phyloP scores from a whole-genome alignment of 495 filamentous ascomycete species.

The Acidiella bohemica region DNA sequence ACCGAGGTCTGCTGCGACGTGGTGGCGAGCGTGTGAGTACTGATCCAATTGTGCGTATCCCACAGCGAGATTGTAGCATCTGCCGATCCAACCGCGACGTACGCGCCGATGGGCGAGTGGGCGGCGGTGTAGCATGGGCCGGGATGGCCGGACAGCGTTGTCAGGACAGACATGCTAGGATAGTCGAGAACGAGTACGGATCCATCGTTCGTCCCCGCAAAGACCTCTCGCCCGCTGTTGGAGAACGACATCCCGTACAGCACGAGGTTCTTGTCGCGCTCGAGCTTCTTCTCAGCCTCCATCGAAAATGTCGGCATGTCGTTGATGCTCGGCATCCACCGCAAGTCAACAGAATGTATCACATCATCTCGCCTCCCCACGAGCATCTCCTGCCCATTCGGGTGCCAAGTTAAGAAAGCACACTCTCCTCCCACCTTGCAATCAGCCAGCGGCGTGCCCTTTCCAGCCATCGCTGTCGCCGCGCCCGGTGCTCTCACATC shows the following conservation, averaged over 20 bases:
- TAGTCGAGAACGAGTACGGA: constrained; percentile 68
- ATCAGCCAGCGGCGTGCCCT: constrained; percentile 53
- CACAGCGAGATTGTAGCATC: constrained; percentile 83
- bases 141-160: constrained; percentile 71
- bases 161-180: constrained; percentile 37
- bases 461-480: constrained; percentile 58
- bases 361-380: constrained; percentile 66
- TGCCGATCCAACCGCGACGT: constrained; percentile 76
- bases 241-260: constrained; percentile 47
- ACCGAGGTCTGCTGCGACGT: constrained; percentile 55
- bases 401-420: constrained; percentile 45
- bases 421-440: constrained; percentile 26
- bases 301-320: constrained; percentile 1
- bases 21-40: constrained; percentile 56
- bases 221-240: constrained; percentile 55
- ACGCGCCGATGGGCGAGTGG: constrained; percentile 60
- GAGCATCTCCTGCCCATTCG: constrained; percentile 68
- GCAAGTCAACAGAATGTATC: constrained; percentile 8
- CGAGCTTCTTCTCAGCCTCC: background rate
- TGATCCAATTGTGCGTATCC: constrained; percentile 89
- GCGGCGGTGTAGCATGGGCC: constrained; percentile 59
- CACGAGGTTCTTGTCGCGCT: background rate
- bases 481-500: constrained; percentile 78
- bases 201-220: constrained; percentile 73
- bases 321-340: constrained; percentile 2